phyloP scores from a whole-genome alignment of 2,329 filamentous ascomycete species.

The Coniochaeta hoffmannii region DNA sequence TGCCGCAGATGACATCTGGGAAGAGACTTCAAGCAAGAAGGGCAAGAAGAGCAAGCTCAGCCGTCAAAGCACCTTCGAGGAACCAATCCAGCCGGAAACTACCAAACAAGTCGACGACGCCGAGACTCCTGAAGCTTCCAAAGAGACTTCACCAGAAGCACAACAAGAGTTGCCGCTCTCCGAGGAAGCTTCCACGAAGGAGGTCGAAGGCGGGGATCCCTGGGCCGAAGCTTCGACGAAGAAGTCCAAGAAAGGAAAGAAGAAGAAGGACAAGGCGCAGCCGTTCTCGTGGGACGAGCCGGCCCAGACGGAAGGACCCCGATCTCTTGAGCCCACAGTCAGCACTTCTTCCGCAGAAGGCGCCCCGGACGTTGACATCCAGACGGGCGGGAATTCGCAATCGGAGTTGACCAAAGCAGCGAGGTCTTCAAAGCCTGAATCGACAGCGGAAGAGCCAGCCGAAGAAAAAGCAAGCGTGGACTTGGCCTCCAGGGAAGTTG shows the following conservation, averaged over 20 bases:
- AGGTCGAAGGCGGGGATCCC: background rate
- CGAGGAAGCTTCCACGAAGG: background rate
- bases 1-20: background rate
- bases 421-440: too few relatives aligned
- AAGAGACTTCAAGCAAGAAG: slow-evolving; percentile 4
- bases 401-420: too few relatives aligned
- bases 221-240: slow-evolving; percentile 1
- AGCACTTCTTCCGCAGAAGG: background rate
- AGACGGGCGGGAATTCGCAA: too few relatives aligned
- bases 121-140: background rate
- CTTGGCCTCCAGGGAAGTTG: background rate
- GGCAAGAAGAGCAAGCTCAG: slow-evolving; percentile 10
- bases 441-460: background rate
- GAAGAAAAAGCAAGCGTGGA: background rate
- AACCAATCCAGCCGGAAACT: background rate
- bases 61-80: background rate
- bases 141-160: background rate
- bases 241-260: slow-evolving; percentile 19
- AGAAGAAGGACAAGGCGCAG: slow-evolving; percentile 21
- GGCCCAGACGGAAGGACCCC: background rate
- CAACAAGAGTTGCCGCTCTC: background rate
- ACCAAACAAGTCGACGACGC: background rate
- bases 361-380: too few relatives aligned
- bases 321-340: background rate
- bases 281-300: background rate